These are phyloP conservation scores for Pleurotus eryngii DNA, from an alignment of 768 basidiomycete species.

Conservation along the genomic window DNA sequence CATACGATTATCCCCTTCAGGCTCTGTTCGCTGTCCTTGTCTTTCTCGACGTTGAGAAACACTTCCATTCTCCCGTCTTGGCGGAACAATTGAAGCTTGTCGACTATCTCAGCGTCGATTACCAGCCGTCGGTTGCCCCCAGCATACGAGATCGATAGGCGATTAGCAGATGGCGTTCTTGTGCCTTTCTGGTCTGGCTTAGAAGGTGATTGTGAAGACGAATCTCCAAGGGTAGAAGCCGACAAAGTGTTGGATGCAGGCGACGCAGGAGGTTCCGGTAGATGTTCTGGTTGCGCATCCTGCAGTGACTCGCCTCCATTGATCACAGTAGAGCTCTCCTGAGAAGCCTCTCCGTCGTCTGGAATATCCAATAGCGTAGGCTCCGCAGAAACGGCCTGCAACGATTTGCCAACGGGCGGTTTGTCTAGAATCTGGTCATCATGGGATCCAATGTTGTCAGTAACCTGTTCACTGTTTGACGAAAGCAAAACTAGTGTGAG, in stretches of 20 bases:
- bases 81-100: slow-evolving; percentile 76
- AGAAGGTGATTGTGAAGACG: slow-evolving; percentile 27
- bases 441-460: slow-evolving; percentile 44
- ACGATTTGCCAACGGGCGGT: slow-evolving; percentile 23
- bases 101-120: slow-evolving; percentile 84
- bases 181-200: slow-evolving; percentile 36
- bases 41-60: slow-evolving; percentile 53
- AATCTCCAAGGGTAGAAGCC: slow-evolving; percentile 45
- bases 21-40: slow-evolving; percentile 39
- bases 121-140: slow-evolving; percentile 84
- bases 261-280: slow-evolving; percentile 59
- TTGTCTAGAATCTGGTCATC: slow-evolving; percentile 38
- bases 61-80: slow-evolving; percentile 87
- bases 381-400: slow-evolving; percentile 45
- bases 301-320: slow-evolving; percentile 19
- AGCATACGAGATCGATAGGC: slow-evolving; percentile 94
- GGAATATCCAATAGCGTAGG: slow-evolving; percentile 49
- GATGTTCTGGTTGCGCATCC: slow-evolving; percentile 38
- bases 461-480: slow-evolving; percentile 42
- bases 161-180: slow-evolving; percentile 68
- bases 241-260: slow-evolving; percentile 51
- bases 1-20: slow-evolving; percentile 77
- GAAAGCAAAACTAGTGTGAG: slow-evolving; percentile 33
- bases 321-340: slow-evolving; percentile 22
- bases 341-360: slow-evolving; percentile 18